Evolutionary conservation across 257 asterid genomes (phyloP), one percentile per base, ranked within the genome.

Genomic region (Hygrophila difformis): DNA sequence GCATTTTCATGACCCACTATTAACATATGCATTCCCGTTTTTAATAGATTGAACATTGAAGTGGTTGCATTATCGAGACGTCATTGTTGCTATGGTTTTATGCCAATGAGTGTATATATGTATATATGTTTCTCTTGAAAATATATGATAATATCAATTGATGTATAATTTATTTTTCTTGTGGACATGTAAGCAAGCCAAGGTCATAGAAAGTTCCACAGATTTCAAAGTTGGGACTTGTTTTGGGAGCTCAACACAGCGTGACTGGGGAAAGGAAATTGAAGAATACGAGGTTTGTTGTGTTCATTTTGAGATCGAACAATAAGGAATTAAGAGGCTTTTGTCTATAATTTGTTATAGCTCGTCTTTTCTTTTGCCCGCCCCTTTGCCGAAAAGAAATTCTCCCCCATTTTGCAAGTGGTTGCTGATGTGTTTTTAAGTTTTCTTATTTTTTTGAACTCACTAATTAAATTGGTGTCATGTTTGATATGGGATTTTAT

Each of bases 211-310:
- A 69, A 65, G 58, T 43, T 68, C 92, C 44, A 18, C 78, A 56
- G 86, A 87, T 60, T 74, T 83, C 65, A 78, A 70, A 78, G 93
- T 87, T 52, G 85, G 79, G 51, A 57, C 69, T 45, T 75, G 54
- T 59, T 78, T 84, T 21, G 92, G 95, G 64, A 74, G 70, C 68
- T 66, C 79, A 38, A 63, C 57, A 48, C 73, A 34, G 56, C 73
- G 44, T 18, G 84, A 82, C 49, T 79, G 98, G 96, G 82, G 73
- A 66, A 85, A 72, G 63, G 88, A 85, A 69, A 62, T 82, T 51
- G 94, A 81, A 44, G 76, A 79, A 39, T 57, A 73, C 24, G 98
- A 85, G 98, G 98, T 91, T 65, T 65, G 98, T 77, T 47, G 47
- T 23, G 20, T 51, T 44, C 41, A 33, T 40, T 45, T 13, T 58